These are phyloP conservation scores for Eremomyces bilateralis DNA, from an alignment of 495 filamentous ascomycete species.

Conservation along the genomic window DNA sequence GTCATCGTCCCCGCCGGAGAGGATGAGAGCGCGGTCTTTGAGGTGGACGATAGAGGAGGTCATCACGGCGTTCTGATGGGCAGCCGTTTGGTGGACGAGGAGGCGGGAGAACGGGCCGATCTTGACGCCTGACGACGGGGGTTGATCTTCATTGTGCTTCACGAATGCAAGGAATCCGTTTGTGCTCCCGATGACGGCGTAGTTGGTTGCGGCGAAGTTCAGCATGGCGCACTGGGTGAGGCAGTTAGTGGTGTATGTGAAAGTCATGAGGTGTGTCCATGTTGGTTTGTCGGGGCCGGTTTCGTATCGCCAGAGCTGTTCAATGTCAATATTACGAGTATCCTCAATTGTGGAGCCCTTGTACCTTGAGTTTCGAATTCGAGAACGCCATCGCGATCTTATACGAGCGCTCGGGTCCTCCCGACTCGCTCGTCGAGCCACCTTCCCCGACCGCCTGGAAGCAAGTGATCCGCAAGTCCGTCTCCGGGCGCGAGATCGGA, in stretches of 20 bases:
- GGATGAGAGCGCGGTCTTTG: constrained; percentile 29
- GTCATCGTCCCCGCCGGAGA: constrained; percentile 76
- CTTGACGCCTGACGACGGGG: not conserved
- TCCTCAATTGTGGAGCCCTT: not conserved
- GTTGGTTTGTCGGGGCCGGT: constrained; percentile 9
- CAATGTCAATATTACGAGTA: not conserved
- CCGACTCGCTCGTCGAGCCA: not conserved
- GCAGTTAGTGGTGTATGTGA: constrained; percentile 57
- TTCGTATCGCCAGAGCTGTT: constrained; percentile 36
- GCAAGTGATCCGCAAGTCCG: constrained; percentile 58
- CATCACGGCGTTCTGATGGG: constrained; percentile 34
- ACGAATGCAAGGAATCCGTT: constrained; percentile 39
- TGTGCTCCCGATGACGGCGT: constrained; percentile 36
- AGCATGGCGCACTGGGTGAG: constrained; percentile 48
- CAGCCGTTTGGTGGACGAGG: constrained; percentile 55
- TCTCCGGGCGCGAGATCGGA: constrained; percentile 32
- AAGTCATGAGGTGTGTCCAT: constrained; percentile 34
- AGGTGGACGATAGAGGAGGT: constrained; percentile 10
- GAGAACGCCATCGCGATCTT: constrained; percentile 49
- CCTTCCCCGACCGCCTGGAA: constrained; percentile 33
- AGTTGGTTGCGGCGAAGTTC: constrained; percentile 24
- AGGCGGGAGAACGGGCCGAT: not conserved
- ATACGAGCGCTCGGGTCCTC: constrained; percentile 10
- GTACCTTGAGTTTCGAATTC: constrained; percentile 49
- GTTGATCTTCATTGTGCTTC: constrained; percentile 11